These are phyloP conservation scores for Yamadazyma sp. DNA, from an alignment of 805 yeast species.

Conservation along the genomic window DNA sequence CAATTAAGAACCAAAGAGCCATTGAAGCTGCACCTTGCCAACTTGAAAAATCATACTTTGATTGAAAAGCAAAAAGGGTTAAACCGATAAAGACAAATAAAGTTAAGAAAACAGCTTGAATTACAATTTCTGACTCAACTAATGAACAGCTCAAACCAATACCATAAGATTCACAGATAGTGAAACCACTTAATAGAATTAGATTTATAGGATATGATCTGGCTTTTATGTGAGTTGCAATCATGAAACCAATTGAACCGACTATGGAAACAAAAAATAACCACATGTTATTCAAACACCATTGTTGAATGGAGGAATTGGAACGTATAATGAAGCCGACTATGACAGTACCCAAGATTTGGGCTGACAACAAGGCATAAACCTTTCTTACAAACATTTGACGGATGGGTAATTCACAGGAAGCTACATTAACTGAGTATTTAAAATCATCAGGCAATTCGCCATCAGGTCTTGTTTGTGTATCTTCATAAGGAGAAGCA, in stretches of 20 bases:
- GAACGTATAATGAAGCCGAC: conserved; percentile 51
- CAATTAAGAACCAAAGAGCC: conserved; percentile 65
- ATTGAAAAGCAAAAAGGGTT: conserved; percentile 71
- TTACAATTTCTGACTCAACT: conserved; percentile 58
- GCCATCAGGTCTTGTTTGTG: conserved; percentile 22
- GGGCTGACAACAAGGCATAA: conserved; percentile 65
- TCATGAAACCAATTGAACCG: conserved; percentile 61
- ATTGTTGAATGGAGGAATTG: conserved; percentile 43
- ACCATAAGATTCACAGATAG: conserved; percentile 69
- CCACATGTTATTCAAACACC: conserved; percentile 61
- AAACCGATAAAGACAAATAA: conserved; percentile 71
- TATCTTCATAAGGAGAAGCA: conserved; percentile 12
- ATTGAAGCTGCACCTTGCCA: conserved; percentile 58
- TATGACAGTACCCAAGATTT: conserved; percentile 58
- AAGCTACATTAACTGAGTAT: conserved; percentile 71
- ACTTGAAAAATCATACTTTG: conserved; percentile 69
- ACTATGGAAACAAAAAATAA: conserved; percentile 51
- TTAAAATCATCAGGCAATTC: conserved; percentile 75
- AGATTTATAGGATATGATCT: conserved; percentile 68
- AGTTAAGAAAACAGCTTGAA: conserved; percentile 72
- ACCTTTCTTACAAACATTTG: conserved; percentile 77
- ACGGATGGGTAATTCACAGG: conserved; percentile 73
- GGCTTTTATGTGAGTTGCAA: conserved; percentile 62
- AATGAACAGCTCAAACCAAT: conserved; percentile 65
- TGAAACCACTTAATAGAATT: conserved; percentile 59